phyloP scores from a whole-genome alignment of 768 basidiomycete species.

The Kockovaella imperatae region DNA sequence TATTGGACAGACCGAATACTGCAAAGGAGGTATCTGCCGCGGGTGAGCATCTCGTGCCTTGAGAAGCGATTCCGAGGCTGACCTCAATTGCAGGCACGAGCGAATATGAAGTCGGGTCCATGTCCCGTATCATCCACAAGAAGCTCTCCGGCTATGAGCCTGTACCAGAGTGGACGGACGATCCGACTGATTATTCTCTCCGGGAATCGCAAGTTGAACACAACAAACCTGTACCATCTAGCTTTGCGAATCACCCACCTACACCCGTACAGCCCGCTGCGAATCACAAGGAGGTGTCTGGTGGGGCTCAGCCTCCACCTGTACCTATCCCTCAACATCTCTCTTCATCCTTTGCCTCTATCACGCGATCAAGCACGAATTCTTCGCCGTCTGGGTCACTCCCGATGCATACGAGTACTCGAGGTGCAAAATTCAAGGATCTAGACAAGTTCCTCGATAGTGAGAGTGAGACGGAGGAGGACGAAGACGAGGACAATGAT shows the following conservation, averaged over 20 bases:
- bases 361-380: neutral
- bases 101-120: constrained; percentile 53
- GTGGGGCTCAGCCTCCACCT: neutral
- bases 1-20: constrained; percentile 63
- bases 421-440: constrained; percentile 31
- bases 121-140: constrained; percentile 58
- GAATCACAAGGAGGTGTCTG: too few species aligned
- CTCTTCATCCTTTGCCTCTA: neutral
- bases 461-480: constrained; percentile 26
- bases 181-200: constrained; percentile 68
- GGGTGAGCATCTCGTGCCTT: constrained; percentile 33
- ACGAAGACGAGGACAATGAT: constrained; percentile 25
- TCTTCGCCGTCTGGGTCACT: constrained; percentile 5
- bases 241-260: neutral
- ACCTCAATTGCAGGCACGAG: constrained; percentile 30
- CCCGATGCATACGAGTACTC: constrained; percentile 10
- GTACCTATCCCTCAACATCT: neutral
- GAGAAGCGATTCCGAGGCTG: neutral
- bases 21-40: constrained; percentile 19
- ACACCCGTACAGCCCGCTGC: neutral
- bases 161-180: constrained; percentile 81
- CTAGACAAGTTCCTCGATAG: constrained; percentile 41
- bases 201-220: constrained; percentile 53
- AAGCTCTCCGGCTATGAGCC: constrained; percentile 51
- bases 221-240: too few species aligned